Percentiles rank a stretch among this genome's conserved stretches.
These are phyloP conservation scores for Backusella circina DNA, from an alignment of 192 early-diverging fungal species.

Conservation along the genomic window DNA sequence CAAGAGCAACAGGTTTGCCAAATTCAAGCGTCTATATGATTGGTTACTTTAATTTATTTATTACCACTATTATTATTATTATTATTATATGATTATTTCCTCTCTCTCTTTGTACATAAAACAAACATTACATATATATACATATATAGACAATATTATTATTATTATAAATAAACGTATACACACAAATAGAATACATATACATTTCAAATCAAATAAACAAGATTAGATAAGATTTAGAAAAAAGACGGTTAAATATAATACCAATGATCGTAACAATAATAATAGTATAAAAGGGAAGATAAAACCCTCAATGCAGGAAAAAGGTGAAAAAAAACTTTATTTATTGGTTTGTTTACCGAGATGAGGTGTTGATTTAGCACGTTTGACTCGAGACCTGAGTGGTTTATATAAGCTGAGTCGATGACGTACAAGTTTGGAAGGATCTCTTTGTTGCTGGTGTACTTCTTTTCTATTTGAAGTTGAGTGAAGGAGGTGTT, in stretches of 20 bases:
- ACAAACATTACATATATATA: not conserved
- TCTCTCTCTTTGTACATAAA: not conserved
- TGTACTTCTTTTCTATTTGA: not conserved
- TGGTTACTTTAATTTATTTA: constrained; percentile 7
- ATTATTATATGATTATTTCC: not conserved
- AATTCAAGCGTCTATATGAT: constrained; percentile 2
- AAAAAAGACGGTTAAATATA: not conserved
- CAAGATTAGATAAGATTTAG: not conserved
- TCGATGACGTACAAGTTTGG: not conserved
- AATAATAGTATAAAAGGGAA: not conserved
- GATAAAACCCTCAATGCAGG: not conserved
- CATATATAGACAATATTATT: not conserved
- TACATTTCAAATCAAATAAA: not conserved
- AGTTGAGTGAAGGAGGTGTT: not conserved
- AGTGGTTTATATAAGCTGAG: not conserved
- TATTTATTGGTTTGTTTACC: constrained; percentile 1
- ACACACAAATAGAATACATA: not conserved
- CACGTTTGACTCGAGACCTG: not conserved
- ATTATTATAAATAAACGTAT: not conserved
- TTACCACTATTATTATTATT: not conserved
- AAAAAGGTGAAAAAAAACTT: not conserved
- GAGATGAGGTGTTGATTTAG: not conserved
- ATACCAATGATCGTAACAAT: no score
- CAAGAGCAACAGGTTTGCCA: not conserved
- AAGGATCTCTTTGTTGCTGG: not conserved